Evolutionary conservation across 192 early-diverging fungal species (phyloP).

Genomic region (Neocallimastix lanati): DNA sequence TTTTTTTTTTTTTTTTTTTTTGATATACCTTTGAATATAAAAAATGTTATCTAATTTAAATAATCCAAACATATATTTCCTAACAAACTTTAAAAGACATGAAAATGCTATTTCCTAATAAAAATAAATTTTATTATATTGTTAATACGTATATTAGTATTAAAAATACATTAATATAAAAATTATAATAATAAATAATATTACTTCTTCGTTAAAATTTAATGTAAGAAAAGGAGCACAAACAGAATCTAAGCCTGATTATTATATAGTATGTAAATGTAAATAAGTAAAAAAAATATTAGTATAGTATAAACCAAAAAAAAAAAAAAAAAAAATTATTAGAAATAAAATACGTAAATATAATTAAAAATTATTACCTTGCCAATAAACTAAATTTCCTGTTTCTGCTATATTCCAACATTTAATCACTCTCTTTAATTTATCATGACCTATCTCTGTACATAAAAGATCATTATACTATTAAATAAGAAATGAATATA

Average conservation of each 20-base stretch:
- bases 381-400: neutral
- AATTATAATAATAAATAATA: too few relatives aligned
- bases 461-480: neutral
- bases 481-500: too few relatives aligned
- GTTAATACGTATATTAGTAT: too few relatives aligned
- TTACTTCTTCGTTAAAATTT: neutral
- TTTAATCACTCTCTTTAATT: neutral
- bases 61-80: neutral
- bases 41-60: neutral
- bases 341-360: too few relatives aligned
- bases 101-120: neutral
- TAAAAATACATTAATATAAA: too few relatives aligned
- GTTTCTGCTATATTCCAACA: neutral
- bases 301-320: too few relatives aligned
- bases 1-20: too few relatives aligned
- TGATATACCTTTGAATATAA: neutral
- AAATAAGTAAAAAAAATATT: too few relatives aligned
- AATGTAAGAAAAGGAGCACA: neutral
- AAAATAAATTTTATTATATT: too few relatives aligned
- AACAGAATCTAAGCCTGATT: neutral
- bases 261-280: too few relatives aligned
- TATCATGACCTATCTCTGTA: neutral
- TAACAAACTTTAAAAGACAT: neutral
- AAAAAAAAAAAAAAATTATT: too few relatives aligned
- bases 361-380: neutral